A percentile compares a stretch with the other conserved stretches of the same genome.
Conservation (phyloP, 2,329 filamentous ascomycete genomes). For the Xylaria sp. region DNA sequence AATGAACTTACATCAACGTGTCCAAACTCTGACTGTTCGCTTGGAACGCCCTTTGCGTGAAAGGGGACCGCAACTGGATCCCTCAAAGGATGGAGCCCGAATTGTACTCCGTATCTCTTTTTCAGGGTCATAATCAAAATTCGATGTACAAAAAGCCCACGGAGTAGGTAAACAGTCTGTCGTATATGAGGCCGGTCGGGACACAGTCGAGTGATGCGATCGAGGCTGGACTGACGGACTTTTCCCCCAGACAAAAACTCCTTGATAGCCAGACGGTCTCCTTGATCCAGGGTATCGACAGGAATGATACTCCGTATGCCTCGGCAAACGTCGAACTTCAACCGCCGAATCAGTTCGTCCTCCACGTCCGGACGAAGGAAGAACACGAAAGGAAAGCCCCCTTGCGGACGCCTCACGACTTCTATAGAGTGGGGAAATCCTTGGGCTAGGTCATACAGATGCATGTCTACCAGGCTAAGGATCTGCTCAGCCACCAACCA, state of each 20-base stretch:
- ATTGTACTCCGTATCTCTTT: conserved; percentile 70
- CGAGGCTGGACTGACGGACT: conserved; percentile 23
- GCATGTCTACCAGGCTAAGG: conserved; percentile 44
- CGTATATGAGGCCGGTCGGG: conserved; percentile 38
- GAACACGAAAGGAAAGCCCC: conserved; percentile 58
- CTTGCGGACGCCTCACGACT: conserved; percentile 41
- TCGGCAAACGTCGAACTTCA: conserved; percentile 46
- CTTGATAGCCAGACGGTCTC: conserved; percentile 33
- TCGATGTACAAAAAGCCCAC: conserved; percentile 63
- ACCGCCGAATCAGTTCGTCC: conserved; percentile 43
- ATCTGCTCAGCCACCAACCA: conserved; percentile 51
- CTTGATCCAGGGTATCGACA: conserved; percentile 33
- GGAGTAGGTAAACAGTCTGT: conserved; percentile 55
- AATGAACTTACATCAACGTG: conserved; percentile 53
- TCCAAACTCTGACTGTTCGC: conserved; percentile 65
- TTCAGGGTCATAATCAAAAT: conserved; percentile 62
- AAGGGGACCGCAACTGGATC: conserved; percentile 69
- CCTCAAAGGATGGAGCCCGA: conserved; percentile 57
- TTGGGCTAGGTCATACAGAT: conserved; percentile 41
- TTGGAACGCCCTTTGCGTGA: conserved; percentile 66
- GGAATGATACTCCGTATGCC: conserved; percentile 38
- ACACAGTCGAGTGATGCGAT: conserved; percentile 35
- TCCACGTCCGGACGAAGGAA: conserved; percentile 55
- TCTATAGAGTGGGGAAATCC: conserved; percentile 49
- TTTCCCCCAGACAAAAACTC: conserved; percentile 35